Percentiles rank a stretch among this genome's conserved stretches.
These are phyloP conservation scores for Prunus yedoensis DNA, from an alignment of 331 rosid species.

Conservation along the genomic window DNA sequence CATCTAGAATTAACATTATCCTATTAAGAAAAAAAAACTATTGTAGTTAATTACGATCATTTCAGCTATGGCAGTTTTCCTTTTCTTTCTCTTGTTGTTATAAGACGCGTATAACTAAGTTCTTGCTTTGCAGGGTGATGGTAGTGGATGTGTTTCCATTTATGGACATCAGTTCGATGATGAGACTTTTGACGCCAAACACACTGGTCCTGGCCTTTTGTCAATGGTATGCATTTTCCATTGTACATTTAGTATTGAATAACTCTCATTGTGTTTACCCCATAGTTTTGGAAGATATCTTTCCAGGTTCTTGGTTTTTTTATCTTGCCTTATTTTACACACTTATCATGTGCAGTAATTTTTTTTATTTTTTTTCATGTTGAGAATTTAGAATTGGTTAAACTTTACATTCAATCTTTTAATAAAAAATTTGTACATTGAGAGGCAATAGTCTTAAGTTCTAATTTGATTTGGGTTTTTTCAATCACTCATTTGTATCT, in stretches of 20 bases:
- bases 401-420: not conserved
- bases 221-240: constrained; percentile 66
- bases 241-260: not conserved
- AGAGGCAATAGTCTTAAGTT: not conserved
- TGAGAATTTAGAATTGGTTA: not conserved
- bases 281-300: not conserved
- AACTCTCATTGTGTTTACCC: not conserved
- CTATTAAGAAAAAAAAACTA: not conserved
- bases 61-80: not conserved
- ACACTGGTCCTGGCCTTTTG: constrained; percentile 94
- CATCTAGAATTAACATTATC: not conserved
- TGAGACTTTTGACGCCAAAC: constrained; percentile 83
- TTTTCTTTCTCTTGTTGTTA: not conserved
- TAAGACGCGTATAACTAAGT: not conserved
- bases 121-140: constrained; percentile 81
- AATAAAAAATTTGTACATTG: not conserved
- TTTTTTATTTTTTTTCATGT: not conserved
- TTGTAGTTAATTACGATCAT: not conserved
- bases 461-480: not conserved
- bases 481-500: not conserved
- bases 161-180: constrained; percentile 89
- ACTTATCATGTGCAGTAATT: not conserved
- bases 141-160: constrained; percentile 93
- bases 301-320: not conserved
- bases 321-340: not conserved